These are phyloP conservation scores for Aristolochia californica DNA, from an alignment of 164 flowering plant genomes.

Conservation along the genomic window DNA sequence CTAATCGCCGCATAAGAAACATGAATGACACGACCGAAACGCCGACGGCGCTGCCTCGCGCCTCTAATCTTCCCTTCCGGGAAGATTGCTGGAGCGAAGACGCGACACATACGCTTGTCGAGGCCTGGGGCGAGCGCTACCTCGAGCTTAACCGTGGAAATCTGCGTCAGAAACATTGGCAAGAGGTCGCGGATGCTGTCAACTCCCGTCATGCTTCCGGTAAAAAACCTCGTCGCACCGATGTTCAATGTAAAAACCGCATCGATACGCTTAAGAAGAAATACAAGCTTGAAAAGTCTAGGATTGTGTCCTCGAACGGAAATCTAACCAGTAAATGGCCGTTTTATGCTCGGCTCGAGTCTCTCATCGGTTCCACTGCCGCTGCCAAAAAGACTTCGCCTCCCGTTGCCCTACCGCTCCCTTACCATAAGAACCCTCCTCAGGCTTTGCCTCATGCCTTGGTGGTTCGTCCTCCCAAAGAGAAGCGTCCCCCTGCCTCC, in stretches of 20 bases:
- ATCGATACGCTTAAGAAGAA: slow-evolving; percentile 94
- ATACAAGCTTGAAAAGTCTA: slow-evolving; percentile 75
- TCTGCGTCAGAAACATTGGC: slow-evolving; percentile 92
- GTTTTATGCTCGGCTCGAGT: slow-evolving; percentile 17
- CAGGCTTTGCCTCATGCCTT: slow-evolving; percentile 14
- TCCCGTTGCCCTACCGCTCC: slow-evolving; percentile 29
- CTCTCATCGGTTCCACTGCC: slow-evolving; percentile 14
- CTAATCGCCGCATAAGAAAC: not conserved
- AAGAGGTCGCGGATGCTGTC: slow-evolving; percentile 78
- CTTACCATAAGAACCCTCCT: slow-evolving; percentile 15
- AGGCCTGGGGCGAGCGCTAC: slow-evolving; percentile 78
- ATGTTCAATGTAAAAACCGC: slow-evolving; percentile 91
- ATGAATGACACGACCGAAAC: slow-evolving; percentile 13
- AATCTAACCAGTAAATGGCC: slow-evolving; percentile 19
- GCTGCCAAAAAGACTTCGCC: slow-evolving; percentile 15
- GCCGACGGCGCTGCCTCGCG: slow-evolving; percentile 1
- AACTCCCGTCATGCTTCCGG: slow-evolving; percentile 50
- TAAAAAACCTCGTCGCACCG: slow-evolving; percentile 63
- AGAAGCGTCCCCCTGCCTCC: slow-evolving; percentile 14
- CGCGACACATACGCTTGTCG: slow-evolving; percentile 62
- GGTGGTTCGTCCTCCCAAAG: slow-evolving; percentile 15
- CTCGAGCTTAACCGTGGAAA: slow-evolving; percentile 71
- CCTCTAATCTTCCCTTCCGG: slow-evolving; percentile 33
- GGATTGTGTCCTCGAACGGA: slow-evolving; percentile 35
- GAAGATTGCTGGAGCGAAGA: slow-evolving; percentile 96